phyloP scores from a whole-genome alignment of 345 rosid species.

The Eucalyptus grandis region DNA sequence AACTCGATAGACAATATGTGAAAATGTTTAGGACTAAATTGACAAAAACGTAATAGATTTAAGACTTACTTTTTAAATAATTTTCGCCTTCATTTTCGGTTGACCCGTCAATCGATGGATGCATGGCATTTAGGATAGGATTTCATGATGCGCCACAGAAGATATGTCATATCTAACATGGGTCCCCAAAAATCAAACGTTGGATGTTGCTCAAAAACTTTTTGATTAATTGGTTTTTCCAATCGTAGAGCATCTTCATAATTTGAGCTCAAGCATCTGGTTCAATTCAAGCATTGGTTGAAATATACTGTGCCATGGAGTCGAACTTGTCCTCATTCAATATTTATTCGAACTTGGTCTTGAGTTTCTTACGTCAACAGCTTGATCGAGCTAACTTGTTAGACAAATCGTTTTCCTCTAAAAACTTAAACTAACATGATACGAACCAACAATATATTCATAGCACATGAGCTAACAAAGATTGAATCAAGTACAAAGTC shows the following conservation, averaged over 20 bases:
- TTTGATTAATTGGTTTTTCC: not conserved
- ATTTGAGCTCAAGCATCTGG: not conserved
- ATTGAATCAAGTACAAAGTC: not conserved
- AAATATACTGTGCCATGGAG: not conserved
- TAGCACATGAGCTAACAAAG: not conserved
- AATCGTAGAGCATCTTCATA: not conserved
- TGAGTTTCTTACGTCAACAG: not conserved
- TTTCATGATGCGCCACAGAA: not conserved
- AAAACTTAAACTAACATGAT: not conserved
- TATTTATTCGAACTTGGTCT: not conserved
- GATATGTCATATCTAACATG: not conserved
- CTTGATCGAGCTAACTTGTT: not conserved
- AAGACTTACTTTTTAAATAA: too few species aligned
- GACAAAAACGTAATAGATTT: accelerated
- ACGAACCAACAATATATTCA: not conserved
- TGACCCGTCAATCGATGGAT: not conserved
- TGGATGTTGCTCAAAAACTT: not conserved
- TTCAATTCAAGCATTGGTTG: not conserved
- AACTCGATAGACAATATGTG: accelerated
- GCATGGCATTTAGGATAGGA: not conserved
- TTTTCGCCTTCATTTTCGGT: not conserved
- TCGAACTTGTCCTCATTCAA: not conserved
- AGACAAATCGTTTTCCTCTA: not conserved
- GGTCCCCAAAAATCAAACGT: not conserved
- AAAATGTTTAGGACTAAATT: accelerated